Evolutionary conservation across 176 grass and related monocot species (phyloP), one percentile per base, ranked within the genome.

Genomic region (Eleusine coracana): DNA sequence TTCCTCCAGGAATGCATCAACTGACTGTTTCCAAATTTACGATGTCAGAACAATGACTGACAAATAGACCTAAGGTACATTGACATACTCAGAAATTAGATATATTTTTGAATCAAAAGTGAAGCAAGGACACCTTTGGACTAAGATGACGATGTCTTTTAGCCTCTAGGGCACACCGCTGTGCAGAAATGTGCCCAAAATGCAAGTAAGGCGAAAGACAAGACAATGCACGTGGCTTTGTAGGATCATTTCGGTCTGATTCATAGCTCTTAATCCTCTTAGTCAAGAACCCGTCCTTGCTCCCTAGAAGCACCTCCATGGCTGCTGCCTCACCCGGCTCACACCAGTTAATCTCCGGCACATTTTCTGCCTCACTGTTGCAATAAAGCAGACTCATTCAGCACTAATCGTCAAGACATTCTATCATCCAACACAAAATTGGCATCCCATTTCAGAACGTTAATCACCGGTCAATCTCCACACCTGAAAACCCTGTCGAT

Each of bases 1-100:
- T 87, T 98, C 95, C 91, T 98, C 95, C 75, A 98, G 88, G 91
- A 98, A 98, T 40, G 84, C 84, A 87, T 98, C 95, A 18, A 93
- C 78, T 50, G 95, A 89, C 95, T 98, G 84, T 64, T 61, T 62
- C 39, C 65, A 86, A 56, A 61, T 3, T 76, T n/a, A 70, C 36
- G 3, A 38, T 75, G 80, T 70, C 68, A 39, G 31, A 75, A 77
- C 75, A 86, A 55, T 79, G 41, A 71, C 34, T 56, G 16, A 73
- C 11, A 52, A 63, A 70, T 50, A 1, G 59, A 85, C 25, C 31
- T 10, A 64, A 34, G 12, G 6, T 68, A 42, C 14, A 73, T 70
- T 60, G 23, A 84, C 66, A 64, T 71, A 66, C 5, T 52, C 10
- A 49, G 59, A 18, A n/a, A 58, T 58, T 34, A 66, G 78, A 83